Percentiles rank a stretch among this genome's conserved stretches.
These are phyloP conservation scores for Akanthomyces muscarius DNA, from an alignment of 2,329 filamentous ascomycete species.

Conservation along the genomic window DNA sequence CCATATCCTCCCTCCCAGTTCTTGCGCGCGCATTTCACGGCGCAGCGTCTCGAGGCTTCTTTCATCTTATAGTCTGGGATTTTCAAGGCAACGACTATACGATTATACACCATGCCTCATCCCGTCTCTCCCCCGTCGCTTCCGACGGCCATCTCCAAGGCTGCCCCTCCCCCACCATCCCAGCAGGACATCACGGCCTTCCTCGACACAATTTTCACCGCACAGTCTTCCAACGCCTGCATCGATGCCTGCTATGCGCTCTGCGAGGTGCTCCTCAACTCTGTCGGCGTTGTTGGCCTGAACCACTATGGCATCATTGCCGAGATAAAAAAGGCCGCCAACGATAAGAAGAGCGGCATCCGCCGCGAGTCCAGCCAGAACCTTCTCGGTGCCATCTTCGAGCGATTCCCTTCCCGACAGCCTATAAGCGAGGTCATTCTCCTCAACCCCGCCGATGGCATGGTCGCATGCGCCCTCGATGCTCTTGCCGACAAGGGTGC, in stretches of 20 bases:
- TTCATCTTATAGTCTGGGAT: constrained; percentile 1
- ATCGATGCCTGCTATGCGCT: constrained; percentile 60
- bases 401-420: constrained; percentile 76
- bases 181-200: constrained; percentile 63
- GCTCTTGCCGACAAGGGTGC: constrained; percentile 84
- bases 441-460: constrained; percentile 71
- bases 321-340: constrained; percentile 67
- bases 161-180: constrained; percentile 54
- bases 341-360: constrained; percentile 88
- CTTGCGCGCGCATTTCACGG: constrained; percentile 14
- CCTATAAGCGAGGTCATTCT: constrained; percentile 77
- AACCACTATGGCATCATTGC: constrained; percentile 50
- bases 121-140: constrained; percentile 42
- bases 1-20: constrained; percentile 9
- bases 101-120: constrained; percentile 41
- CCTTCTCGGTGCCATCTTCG: constrained; percentile 87
- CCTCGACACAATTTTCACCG: constrained; percentile 63
- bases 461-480: constrained; percentile 73
- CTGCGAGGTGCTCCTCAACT: constrained; percentile 55
- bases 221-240: constrained; percentile 64
- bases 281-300: constrained; percentile 51
- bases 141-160: constrained; percentile 43
- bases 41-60: constrained; percentile 14
- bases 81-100: constrained; percentile 6
- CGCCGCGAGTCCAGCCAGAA: constrained; percentile 91